phyloP scores from a whole-genome alignment of 192 early-diverging fungal genomes.

The Mortierella antarctica region DNA sequence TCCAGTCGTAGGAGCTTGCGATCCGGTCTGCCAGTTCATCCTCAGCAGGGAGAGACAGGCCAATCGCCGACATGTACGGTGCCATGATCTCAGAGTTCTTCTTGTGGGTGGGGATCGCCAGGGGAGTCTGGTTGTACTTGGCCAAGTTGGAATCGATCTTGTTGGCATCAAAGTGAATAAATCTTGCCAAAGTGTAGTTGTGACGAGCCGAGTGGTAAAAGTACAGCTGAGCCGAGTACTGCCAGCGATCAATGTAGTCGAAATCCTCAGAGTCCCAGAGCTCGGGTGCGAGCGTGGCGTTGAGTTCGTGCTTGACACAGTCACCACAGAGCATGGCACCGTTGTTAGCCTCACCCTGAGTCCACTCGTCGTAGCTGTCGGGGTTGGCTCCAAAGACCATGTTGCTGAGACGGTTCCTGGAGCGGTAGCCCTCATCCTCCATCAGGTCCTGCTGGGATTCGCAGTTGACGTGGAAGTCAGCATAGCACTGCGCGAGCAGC shows the following conservation, averaged over 20 bases:
- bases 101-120: not conserved
- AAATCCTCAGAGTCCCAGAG: not conserved
- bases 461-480: not conserved
- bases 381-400: not conserved
- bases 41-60: not conserved
- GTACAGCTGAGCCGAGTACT: not conserved
- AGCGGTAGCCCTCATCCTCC: not conserved
- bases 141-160: not conserved
- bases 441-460: not conserved
- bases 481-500: not conserved
- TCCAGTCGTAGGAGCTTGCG: not conserved
- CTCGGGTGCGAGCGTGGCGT: not conserved
- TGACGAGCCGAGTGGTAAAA: not conserved
- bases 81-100: not conserved
- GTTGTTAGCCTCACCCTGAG: not conserved
- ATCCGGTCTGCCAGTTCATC: conserved; percentile 1
- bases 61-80: not conserved
- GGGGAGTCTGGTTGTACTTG: not conserved
- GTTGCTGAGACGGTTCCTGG: not conserved
- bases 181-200: not conserved
- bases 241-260: not conserved
- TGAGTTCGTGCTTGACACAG: not conserved
- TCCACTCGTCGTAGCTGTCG: conserved; percentile 6
- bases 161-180: not conserved
- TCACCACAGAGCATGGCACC: not conserved